Percentiles rank a stretch among this genome's conserved stretches.
Conservation (phyloP, 257 asterid species). For the Nicotiana noctiflora region DNA sequence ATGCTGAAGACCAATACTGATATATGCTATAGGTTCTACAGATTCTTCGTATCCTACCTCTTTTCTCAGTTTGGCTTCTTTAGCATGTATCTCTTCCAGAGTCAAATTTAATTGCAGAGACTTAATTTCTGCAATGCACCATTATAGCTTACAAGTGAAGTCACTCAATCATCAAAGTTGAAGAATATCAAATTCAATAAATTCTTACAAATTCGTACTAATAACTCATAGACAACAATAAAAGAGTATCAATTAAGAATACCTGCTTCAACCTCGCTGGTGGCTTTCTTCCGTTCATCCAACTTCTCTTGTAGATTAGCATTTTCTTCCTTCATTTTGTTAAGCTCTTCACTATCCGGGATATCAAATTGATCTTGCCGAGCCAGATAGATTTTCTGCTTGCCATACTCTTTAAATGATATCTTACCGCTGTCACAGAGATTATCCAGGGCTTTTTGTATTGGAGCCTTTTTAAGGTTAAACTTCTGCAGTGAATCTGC, state of each 20-base stretch:
- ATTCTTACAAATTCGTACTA: neutral
- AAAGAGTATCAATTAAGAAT: conserved; percentile 6
- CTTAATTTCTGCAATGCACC: conserved; percentile 55
- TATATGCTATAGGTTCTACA: neutral
- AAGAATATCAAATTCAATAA: neutral
- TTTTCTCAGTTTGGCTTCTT: conserved; percentile 44
- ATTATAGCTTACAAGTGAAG: neutral
- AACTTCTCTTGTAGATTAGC: conserved; percentile 62
- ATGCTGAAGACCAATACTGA: neutral
- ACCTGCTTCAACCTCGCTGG: conserved; percentile 75
- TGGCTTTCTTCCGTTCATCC: conserved; percentile 46
- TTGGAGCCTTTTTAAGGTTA: conserved; percentile 46
- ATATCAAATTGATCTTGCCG: conserved; percentile 92
- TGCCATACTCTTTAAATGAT: conserved; percentile 83
- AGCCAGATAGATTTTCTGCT: conserved; percentile 91
- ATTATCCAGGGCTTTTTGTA: conserved; percentile 47
- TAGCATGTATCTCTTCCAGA: conserved; percentile 56
- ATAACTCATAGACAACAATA: neutral
- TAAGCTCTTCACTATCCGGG: conserved; percentile 81
- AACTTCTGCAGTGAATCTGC: conserved; percentile 55
- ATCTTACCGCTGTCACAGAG: conserved; percentile 48
- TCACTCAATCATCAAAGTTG: neutral
- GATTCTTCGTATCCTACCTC: conserved; percentile 40
- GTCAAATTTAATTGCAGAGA: conserved; percentile 81
- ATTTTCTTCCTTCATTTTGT: conserved; percentile 72